Base-by-base conservation (phyloP, 163 green algal genomes). In the Chlamydomonas reinhardtii region DNA sequence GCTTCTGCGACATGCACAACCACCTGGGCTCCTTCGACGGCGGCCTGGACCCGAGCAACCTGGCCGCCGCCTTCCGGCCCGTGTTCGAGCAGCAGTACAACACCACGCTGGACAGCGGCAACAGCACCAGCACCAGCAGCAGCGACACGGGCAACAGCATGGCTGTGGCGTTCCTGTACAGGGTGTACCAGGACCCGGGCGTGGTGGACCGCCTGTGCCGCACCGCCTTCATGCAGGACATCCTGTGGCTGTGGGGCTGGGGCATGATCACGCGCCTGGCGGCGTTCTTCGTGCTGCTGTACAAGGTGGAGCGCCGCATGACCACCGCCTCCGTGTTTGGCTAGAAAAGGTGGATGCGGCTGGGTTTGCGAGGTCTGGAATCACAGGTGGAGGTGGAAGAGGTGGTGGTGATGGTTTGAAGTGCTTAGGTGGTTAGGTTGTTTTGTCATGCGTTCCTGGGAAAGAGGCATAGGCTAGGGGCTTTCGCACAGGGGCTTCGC, bases 1-100 rank as follows among this genome's bases (percentile, higher is more conserved):
- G 80, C 80, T 86, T 79, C 70, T 86, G 80, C 80, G 69, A 80
- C 70, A 79, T 86, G 69, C 5, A 86, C 76, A 64, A 83, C 37
- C 35, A 83, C 9, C 24, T 83, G 4, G 27, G 35, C 14, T 15
- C 35, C 62, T 25, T 83, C 14, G 76, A 83, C 9, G 74, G 74
- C 31, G 74, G 54, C 32, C 74, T 81, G 31, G 32, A 39, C 31
- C 54, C 74, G 17, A 20, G n/a, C 54, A 81, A 56, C 54, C 54
- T 81, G 54, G 74, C 56, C 54, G 15, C 54, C 20, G 76, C 76
- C 61, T 74, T 83, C 37, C 2, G 2, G 27, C 76, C 76, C 35
- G 14, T 83, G 15, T 59, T 83, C 29, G 59, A 73, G 35, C 25
- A 74, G 27, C 35, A 34, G 31, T 83, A 65, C 61, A 73, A 73